These are phyloP conservation scores for Tetragonia tetragonoides DNA, from an alignment of 148 eudicot species.

Conservation along the genomic window DNA sequence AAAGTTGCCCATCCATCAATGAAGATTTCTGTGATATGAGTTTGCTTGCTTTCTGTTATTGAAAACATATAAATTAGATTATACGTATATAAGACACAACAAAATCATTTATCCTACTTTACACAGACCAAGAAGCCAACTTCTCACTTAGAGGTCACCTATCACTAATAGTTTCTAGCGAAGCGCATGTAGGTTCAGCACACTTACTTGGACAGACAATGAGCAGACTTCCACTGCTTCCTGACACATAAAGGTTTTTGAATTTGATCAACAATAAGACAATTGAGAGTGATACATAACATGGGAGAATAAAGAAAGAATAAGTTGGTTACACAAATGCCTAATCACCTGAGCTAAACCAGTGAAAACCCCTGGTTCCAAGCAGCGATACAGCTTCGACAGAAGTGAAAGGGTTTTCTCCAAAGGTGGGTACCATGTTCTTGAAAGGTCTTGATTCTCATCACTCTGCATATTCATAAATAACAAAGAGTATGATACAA, in stretches of 20 bases:
- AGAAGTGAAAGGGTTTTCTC: slow-evolving; percentile 89
- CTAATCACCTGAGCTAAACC: slow-evolving; percentile 90
- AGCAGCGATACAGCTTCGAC: slow-evolving; percentile 76
- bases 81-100: neutral
- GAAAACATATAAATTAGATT: slow-evolving; percentile 12
- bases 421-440: slow-evolving; percentile 89
- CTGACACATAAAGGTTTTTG: slow-evolving; percentile 41
- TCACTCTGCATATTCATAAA: slow-evolving; percentile 49
- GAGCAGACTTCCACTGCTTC: slow-evolving; percentile 98
- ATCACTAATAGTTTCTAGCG: neutral
- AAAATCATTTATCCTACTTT: neutral
- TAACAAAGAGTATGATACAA: slow-evolving; percentile 1
- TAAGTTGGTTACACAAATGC: slow-evolving; percentile 4
- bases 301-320: neutral
- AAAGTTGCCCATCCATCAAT: slow-evolving; percentile 88
- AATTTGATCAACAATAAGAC: slow-evolving; percentile 18
- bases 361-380: slow-evolving; percentile 89
- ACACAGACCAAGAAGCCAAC: slow-evolving; percentile 1
- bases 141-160: neutral
- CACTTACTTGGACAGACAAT: slow-evolving; percentile 80
- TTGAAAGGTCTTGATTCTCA: slow-evolving; percentile 58
- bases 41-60: slow-evolving; percentile 87
- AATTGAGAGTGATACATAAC: neutral
- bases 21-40: slow-evolving; percentile 75
- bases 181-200: neutral